Base-by-base conservation (phyloP, 129 eudicot species). In the Scalesia atractyloides region DNA sequence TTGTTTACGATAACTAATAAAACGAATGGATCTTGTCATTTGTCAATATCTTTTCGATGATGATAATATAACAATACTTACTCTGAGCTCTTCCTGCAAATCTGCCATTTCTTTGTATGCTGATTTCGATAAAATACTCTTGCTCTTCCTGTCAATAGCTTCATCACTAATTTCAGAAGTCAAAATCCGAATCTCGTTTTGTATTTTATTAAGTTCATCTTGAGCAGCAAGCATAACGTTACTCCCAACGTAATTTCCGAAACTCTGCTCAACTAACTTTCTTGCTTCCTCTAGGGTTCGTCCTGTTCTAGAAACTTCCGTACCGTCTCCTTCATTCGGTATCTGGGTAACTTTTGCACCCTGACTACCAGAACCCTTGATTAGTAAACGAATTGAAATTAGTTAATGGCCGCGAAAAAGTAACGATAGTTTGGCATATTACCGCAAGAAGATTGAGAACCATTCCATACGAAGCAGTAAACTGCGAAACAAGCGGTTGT, bases 401-500 rank as follows among this genome's bases (percentile, higher is more conserved):
- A 30, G 4, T 30, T 30, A 30, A 30, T 63, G 37, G 48, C 47
- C 43, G 7, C 30, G 12, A 37, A 2, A 56, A 67, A 39, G 52
- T 26, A 2, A 67, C 14, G 50, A 68, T 5, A 47, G 66, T 73
- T 62, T 44, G 54, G 59, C 56, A 47, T 50, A 69, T 91, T 84
- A 94, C 98, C 70, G 89, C 97, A 70, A 94, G 93, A 84, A 94
- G 99, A 86, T 94, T 90, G 60, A 94, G 86, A 77, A 94, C 99
- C 99, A 94, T 94, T 70, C 99, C 99, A 78, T 94, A 94, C 24
- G 99, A 94, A 46, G 99, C 99, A 59, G 96, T 86, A 76, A 94
- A 94, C 85, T 94, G 99, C 43, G 99, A 94, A 43, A 94, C 99
- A 69, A 94, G 97, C 53, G 99, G 99, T 66, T 86, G 84, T 54